Conservation (phyloP, 169 alveolate species). For the Plasmodium cynomolgi region DNA sequence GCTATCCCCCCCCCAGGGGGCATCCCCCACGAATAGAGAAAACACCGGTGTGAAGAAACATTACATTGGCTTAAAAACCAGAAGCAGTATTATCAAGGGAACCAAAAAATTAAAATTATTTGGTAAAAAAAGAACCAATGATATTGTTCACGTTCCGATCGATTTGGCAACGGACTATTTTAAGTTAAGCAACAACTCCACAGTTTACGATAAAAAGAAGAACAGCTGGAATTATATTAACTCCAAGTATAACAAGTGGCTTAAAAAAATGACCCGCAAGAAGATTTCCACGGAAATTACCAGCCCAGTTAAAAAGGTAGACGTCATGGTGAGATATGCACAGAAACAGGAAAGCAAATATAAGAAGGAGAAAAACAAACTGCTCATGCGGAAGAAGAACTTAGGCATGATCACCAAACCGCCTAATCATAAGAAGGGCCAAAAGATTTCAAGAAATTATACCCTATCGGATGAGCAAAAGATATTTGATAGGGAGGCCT, state of each 20-base stretch:
- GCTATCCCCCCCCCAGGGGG: not conserved
- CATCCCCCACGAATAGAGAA: not conserved
- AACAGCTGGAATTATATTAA: conserved; percentile 69
- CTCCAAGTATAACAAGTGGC: conserved; percentile 67
- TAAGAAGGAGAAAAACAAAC: conserved; percentile 59
- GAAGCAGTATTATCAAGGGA: conserved; percentile 56
- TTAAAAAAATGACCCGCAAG: conserved; percentile 46
- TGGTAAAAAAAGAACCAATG: conserved; percentile 48
- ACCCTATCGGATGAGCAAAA: conserved; percentile 74
- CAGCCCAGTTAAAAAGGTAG: conserved; percentile 50
- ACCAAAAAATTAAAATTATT: conserved; percentile 68
- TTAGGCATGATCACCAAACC: conserved; percentile 75
- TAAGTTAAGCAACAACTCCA: conserved; percentile 41
- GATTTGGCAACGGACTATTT: conserved; percentile 72
- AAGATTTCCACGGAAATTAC: conserved; percentile 34
- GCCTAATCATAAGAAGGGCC: conserved; percentile 38
- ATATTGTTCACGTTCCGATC: conserved; percentile 36
- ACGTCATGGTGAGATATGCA: conserved; percentile 62
- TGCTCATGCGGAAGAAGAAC: conserved; percentile 36
- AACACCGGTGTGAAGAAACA: conserved; percentile 2
- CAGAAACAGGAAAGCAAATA: conserved; percentile 65
- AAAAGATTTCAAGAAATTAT: conserved; percentile 38
- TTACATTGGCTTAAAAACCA: conserved; percentile 70
- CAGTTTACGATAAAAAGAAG: conserved; percentile 40
- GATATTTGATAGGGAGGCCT: conserved; percentile 75